Evolutionary conservation across 176 grass and related monocot species (phyloP), one percentile per base, ranked within the genome.

Genomic region (Dactylis glomerata): DNA sequence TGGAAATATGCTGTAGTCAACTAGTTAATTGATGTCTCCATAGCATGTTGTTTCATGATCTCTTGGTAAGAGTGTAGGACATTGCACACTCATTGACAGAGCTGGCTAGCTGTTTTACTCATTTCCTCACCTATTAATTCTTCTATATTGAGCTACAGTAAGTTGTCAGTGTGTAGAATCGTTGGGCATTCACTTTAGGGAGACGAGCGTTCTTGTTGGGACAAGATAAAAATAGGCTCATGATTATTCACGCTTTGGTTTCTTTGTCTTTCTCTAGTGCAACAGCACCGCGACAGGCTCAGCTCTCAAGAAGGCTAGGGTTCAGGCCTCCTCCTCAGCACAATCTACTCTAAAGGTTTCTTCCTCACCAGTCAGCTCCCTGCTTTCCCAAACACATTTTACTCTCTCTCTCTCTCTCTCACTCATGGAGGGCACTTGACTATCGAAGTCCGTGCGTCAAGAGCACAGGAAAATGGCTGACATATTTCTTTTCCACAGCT

Each of bases 311-410:
- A 98, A 98, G 85, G 83, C 91, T 90, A 98, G 87, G 91, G 91
- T 98, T 94, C 96, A 94, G 86, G 91, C 86, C 51, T 83, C 93
- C 47, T 98, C 96, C 40, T 95, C 96, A 67, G 89, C 91, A 85
- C 93, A 98, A 98, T 92, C 96, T 86, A 95, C 93, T 90, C 88
- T 98, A 91, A 98, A 98, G 96, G 96, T 96, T 84, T 91, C 86
- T 89, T 88, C 82, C 81, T 85, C 70, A 46, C 64, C 64, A 64
- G 61, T 30, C 89, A 68, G 45, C 54, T 79, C 89, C 50, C 57
- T 83, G 23, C 67, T 90, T 90, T 90, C 57, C 58, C 52, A 44
- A 66, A 30, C 31, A 30, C 45, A 56, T n/a, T 7, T 45, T 46
- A 70, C 40, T 26, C 23, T 45, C 8, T 32, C 52, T 34, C 41